Conservation (phyloP, 2,329 filamentous ascomycete species). For the Cladosporium sp. region DNA sequence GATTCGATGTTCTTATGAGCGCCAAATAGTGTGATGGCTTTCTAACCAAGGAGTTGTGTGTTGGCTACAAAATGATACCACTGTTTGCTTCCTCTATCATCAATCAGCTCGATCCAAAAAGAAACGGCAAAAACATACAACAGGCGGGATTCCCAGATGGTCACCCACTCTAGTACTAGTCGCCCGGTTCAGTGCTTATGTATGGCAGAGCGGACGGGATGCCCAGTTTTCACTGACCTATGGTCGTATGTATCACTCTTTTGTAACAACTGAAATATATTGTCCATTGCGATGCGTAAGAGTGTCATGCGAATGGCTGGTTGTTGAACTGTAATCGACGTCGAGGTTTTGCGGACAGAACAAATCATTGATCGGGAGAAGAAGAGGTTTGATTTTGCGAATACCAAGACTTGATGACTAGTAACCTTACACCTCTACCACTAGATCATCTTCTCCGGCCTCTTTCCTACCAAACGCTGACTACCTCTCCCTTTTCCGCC, state of each 20-base stretch:
- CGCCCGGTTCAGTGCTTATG: neutral
- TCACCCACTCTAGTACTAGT: conserved; percentile 1
- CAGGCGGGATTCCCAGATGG: neutral
- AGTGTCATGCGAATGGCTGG: no score
- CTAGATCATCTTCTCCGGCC: neutral
- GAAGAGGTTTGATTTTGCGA: no score
- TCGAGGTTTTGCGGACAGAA: no score
- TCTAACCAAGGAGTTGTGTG: no score
- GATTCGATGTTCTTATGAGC: neutral
- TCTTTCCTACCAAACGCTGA: neutral
- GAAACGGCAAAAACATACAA: neutral
- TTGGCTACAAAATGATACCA: neutral
- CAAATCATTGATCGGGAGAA: no score
- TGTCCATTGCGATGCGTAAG: no score
- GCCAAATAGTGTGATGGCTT: no score
- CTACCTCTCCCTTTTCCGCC: conserved; percentile 1
- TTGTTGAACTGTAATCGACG: no score
- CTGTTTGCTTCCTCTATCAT: neutral
- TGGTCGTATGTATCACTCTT: neutral
- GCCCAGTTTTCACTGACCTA: conserved; percentile 8
- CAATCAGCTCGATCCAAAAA: neutral
- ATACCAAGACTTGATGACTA: no score
- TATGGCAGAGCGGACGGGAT: neutral
- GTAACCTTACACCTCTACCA: no score
- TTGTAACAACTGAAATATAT: no score